Evolutionary conservation across 768 basidiomycete genomes (phyloP).

Genomic region (Mycena leptocephala): DNA sequence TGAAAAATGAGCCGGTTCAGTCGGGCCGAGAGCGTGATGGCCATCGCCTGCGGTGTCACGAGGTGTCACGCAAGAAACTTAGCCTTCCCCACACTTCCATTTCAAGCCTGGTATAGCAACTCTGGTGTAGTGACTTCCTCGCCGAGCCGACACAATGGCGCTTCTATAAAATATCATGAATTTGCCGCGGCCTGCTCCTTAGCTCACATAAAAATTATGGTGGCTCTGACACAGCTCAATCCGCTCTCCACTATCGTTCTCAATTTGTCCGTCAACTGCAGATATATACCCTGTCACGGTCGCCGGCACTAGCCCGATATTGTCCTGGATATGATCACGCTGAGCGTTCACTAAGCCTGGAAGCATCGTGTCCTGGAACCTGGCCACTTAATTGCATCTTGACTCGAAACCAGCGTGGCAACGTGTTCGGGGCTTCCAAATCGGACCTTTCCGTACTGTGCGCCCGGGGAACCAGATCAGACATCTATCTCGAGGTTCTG

Average conservation of each 20-base stretch:
- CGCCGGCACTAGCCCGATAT: background rate
- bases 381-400: slow-evolving; percentile 27
- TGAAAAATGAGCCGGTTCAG: slow-evolving; percentile 35
- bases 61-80: background rate
- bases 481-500: slow-evolving; percentile 61
- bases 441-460: slow-evolving; percentile 66
- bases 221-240: background rate
- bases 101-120: background rate
- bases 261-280: slow-evolving; percentile 8
- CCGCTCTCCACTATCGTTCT: background rate
- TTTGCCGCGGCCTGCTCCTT: slow-evolving; percentile 21
- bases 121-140: background rate
- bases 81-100: background rate
- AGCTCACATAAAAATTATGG: background rate
- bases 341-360: slow-evolving; percentile 28
- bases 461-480: slow-evolving; percentile 58
- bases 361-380: slow-evolving; percentile 50
- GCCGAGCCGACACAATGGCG: slow-evolving; percentile 22
- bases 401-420: slow-evolving; percentile 58
- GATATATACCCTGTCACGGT: background rate
- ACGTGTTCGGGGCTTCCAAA: slow-evolving; percentile 58
- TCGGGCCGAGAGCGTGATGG: slow-evolving; percentile 17
- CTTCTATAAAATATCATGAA: background rate
- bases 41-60: background rate
- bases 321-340: background rate